These are phyloP conservation scores for Quercus lobata DNA, from an alignment of 331 rosid genomes.

Conservation along the genomic window DNA sequence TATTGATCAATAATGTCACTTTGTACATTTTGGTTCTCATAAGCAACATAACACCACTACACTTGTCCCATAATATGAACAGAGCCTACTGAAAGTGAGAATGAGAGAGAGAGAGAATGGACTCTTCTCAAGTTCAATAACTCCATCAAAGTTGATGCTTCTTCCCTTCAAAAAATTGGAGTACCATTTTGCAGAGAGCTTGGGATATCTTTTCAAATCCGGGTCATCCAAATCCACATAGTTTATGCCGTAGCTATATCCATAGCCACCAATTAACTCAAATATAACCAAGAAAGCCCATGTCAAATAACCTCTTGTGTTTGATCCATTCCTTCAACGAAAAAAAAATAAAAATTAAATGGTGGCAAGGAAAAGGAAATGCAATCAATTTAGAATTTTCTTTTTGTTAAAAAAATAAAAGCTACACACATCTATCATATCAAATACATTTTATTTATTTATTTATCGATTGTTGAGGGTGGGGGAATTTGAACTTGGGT, in stretches of 20 bases:
- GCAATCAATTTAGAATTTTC: not conserved
- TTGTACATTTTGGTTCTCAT: not conserved
- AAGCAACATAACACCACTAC: not conserved
- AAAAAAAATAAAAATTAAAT: not conserved
- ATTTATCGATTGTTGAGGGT: too few species aligned
- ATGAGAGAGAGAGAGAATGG: slow-evolving; percentile 13
- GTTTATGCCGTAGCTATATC: slow-evolving; percentile 34
- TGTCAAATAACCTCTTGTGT: slow-evolving; percentile 48
- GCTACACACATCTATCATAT: not conserved
- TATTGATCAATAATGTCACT: not conserved
- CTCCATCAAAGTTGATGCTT: slow-evolving; percentile 9
- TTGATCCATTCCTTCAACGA: slow-evolving; percentile 57
- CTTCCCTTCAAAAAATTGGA: slow-evolving; percentile 39
- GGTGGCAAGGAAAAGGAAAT: not conserved
- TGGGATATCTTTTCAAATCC: slow-evolving; percentile 53
- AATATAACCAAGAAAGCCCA: slow-evolving; percentile 66
- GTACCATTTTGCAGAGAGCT: slow-evolving; percentile 67
- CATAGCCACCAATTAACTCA: slow-evolving; percentile 45
- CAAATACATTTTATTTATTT: not conserved
- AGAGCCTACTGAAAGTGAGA: slow-evolving; percentile 13
- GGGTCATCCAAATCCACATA: slow-evolving; percentile 54
- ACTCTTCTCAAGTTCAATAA: slow-evolving; percentile 15
- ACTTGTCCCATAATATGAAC: not conserved
- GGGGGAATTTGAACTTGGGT: too few species aligned
- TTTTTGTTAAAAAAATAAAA: not conserved